Base-by-base conservation (phyloP, 129 eudicot species). In the Tagetes patula region DNA sequence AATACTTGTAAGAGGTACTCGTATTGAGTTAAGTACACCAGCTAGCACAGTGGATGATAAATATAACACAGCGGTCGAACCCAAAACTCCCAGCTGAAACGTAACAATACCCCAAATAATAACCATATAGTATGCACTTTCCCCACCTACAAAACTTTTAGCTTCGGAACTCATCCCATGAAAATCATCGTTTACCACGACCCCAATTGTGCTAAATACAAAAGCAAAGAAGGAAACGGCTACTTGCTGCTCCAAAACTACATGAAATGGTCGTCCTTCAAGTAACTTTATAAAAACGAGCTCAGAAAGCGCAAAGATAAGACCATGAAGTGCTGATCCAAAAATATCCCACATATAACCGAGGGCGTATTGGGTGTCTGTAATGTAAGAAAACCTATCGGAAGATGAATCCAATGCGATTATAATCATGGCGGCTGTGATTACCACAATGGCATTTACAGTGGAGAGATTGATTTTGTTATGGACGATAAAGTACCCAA, bases 231-330 rank as follows among this genome's bases (percentile, higher is more conserved):
- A 74, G n/a, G 96, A 94, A 67, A 94, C 98, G 85, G 89, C 86
- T 14, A 88, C 86, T 77, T 90, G 98, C 77, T 94, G 98, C 83
- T 94, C 98, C 43, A 94, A 65, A 4, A 94, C 97, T 4, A 88
- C 98, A 67, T 86, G 98, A 80, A 94, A 94, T 2, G 96, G 78
- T 37, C 84, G 70, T 49, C 97, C 77, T 36, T 93, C 88, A 2
- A 90, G 78, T 31, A 86, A 67, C 71, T 85, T 86, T 46, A 88
- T 79, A 13, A 94, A 94, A 27, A 94, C 87, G 27, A 86, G 81
- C 77, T 94, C 97, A 0, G 97, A 94, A 30, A 94, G 93, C 9
- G 98, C 98, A 33, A 94, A 94, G 27, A 94, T 94, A 8, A 94
- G 86, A 8, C 98, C 98, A n/a, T 94, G 98, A 7, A 94, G 86